phyloP scores from a whole-genome alignment of 2,329 filamentous ascomycete species.

The Monosporascus sp. region DNA sequence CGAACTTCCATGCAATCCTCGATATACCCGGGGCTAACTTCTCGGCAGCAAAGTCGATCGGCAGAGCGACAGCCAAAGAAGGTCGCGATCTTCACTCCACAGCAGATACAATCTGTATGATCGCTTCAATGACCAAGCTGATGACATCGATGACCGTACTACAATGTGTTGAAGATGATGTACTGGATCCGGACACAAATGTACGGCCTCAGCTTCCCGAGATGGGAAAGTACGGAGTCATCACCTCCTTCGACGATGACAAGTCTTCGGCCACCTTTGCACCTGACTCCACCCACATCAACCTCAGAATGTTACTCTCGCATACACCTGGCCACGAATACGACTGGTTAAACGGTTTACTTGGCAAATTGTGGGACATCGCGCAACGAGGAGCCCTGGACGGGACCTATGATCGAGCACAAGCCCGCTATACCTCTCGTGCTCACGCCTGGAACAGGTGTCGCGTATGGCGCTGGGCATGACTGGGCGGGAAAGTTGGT shows the following conservation, averaged over 20 bases:
- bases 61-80: constrained; percentile 14
- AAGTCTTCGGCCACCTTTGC: constrained; percentile 33
- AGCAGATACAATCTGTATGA: constrained; percentile 12
- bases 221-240: constrained; percentile 40
- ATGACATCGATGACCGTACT: constrained; percentile 47
- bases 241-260: constrained; percentile 40
- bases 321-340: constrained; percentile 47
- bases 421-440: constrained; percentile 14
- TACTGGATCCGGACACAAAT: constrained; percentile 41
- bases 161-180: constrained; percentile 49
- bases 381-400: constrained; percentile 15
- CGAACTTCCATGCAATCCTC: no score
- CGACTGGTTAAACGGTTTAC: constrained; percentile 31
- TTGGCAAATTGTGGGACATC: constrained; percentile 23
- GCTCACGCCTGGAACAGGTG: constrained; percentile 14
- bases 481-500: constrained; percentile 19
- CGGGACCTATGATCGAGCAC: constrained; percentile 13
- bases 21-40: not conserved
- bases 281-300: constrained; percentile 34
- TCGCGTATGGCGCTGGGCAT: constrained; percentile 14
- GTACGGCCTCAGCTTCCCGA: constrained; percentile 41
- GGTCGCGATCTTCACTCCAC: constrained; percentile 18
- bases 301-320: constrained; percentile 44
- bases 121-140: constrained; percentile 35
- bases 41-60: constrained; percentile 17